Evolutionary conservation across 371 early-diverging fungal genomes (phyloP), one percentile per base, ranked within the genome.

Genomic region (Dentiscutata heterogama): DNA sequence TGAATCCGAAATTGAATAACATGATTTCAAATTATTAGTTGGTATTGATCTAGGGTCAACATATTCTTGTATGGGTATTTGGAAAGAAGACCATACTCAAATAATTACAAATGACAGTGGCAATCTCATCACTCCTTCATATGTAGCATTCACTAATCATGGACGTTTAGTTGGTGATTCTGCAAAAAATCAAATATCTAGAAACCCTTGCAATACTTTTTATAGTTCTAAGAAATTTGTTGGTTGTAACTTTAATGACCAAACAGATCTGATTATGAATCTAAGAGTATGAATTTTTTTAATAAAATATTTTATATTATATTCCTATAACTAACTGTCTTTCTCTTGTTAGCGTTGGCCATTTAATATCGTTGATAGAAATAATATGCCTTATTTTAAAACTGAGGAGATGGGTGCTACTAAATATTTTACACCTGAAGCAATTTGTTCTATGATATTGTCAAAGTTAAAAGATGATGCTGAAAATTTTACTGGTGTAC

Each of bases 41-140:
- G 99, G 99, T 86, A 98, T 99, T 83, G 99, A 99, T 90, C 90
- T 99, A 84, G 99, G 99, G 82, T 99, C 99, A 39, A 99, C 99
- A 85, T 97, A 99, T 92, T 97, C 98, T 22, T 99, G 98, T 86
- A 97, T 97, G 11, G 94, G 98, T 65, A 93, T 97, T 35, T 95
- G 98, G 94, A 96, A 97, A 88, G 96, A 98, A 85, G 96, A 96
- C 86, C 93, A 90, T 80, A 96, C 98, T 70, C 89, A 94, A 78
- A 97, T 99, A 77, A 95, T 99, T 85, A 96, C 95, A 88, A 98
- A 98, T 89, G 87, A 94, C 39, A 95, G 96, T 86, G 98, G 99
- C 82, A 92, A 93, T 22, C 93, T 97, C 82, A 99, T 98, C 16
- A 99, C 98, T 5, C 99, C 99, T 6, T 98, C 98, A 20, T 91